phyloP scores from a whole-genome alignment of 140 eudicot genomes.

The Oenanthe javanica region DNA sequence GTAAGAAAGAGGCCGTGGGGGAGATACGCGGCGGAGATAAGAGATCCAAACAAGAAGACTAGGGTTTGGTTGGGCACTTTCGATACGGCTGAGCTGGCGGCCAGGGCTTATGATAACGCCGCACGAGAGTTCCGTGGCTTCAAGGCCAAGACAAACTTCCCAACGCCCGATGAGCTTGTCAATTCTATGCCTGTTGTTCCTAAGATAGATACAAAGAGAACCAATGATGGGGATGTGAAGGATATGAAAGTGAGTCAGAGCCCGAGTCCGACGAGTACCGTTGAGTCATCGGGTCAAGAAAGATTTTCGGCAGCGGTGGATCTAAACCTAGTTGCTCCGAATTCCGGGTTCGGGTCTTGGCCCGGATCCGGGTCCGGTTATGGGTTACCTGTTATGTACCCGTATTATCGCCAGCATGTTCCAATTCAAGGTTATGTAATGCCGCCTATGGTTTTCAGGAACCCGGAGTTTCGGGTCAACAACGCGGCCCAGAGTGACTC shows the following conservation, averaged over 20 bases:
- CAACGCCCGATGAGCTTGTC: background rate
- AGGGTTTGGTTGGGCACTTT: constrained; percentile 6
- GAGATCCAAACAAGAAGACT: constrained; percentile 4
- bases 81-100: constrained; percentile 9
- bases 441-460: background rate
- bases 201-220: background rate
- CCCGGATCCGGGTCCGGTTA: background rate
- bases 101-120: background rate
- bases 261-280: constrained; percentile 23
- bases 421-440: background rate
- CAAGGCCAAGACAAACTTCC: constrained; percentile 9
- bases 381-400: background rate
- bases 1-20: constrained; percentile 12
- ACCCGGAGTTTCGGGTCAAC: background rate
- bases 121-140: background rate
- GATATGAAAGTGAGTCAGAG: constrained; percentile 2
- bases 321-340: background rate
- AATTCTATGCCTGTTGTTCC: background rate
- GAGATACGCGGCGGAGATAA: background rate
- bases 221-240: background rate
- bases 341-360: background rate
- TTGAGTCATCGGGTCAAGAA: constrained; percentile 25
- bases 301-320: background rate
- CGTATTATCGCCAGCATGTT: background rate
- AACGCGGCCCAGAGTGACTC: constrained; percentile 24